Conservation (phyloP, 2,329 filamentous ascomycete genomes). For the Emericellopsis cladophorae region DNA sequence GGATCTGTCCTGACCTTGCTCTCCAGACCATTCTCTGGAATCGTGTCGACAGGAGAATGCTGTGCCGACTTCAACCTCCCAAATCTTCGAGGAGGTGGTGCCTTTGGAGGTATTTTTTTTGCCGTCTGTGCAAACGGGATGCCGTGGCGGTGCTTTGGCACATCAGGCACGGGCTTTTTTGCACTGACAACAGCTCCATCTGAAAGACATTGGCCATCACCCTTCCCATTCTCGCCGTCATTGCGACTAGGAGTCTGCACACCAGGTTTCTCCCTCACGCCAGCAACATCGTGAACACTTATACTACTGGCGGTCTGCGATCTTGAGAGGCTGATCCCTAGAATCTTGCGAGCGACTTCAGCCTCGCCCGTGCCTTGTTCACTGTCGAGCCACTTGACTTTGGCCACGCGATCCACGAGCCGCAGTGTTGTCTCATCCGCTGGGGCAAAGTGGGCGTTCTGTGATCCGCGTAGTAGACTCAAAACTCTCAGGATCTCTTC, state of each 20-base stretch:
- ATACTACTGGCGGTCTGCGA: constrained; percentile 57
- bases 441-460: constrained; percentile 64
- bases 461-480: constrained; percentile 50
- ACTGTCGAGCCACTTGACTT: constrained; percentile 54
- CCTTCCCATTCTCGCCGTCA: constrained; percentile 12
- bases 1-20: constrained; percentile 1
- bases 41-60: constrained; percentile 14
- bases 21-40: constrained; percentile 9
- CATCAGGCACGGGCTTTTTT: constrained; percentile 37
- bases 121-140: constrained; percentile 24
- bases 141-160: constrained; percentile 45
- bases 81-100: constrained; percentile 31
- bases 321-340: constrained; percentile 60
- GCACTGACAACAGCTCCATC: constrained; percentile 15
- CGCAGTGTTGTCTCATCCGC: constrained; percentile 70
- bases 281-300: constrained; percentile 67
- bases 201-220: constrained; percentile 4
- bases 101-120: constrained; percentile 31
- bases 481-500: constrained; percentile 72
- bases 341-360: constrained; percentile 42
- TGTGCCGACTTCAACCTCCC: constrained; percentile 26
- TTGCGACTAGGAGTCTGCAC: constrained; percentile 67
- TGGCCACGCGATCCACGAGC: constrained; percentile 61
- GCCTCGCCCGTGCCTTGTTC: constrained; percentile 22
- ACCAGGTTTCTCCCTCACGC: constrained; percentile 69